A percentile compares a stretch with the other conserved stretches of the same genome.
These are phyloP conservation scores for Avicennia marina DNA, from an alignment of 257 asterid genomes.

Conservation along the genomic window DNA sequence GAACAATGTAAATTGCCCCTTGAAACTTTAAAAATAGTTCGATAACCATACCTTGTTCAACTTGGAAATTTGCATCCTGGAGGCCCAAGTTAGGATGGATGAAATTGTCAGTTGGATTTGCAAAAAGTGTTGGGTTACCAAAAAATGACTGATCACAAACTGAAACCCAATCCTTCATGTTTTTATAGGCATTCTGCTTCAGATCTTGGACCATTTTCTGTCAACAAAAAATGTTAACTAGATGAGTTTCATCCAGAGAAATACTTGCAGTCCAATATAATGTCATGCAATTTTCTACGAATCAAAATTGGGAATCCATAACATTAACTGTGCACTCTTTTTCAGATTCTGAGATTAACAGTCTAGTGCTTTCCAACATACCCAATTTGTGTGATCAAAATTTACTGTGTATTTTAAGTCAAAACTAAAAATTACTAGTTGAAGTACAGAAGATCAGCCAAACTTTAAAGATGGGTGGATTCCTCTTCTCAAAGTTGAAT, in stretches of 20 bases:
- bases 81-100: constrained; percentile 25
- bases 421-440: background rate
- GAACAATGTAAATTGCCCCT: too few species aligned
- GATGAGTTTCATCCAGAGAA: constrained; percentile 15
- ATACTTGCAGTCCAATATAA: background rate
- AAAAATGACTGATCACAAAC: constrained; percentile 32
- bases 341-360: background rate
- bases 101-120: constrained; percentile 28
- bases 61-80: constrained; percentile 30
- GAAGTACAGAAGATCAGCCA: too few species aligned
- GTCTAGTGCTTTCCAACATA: background rate
- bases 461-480: too few species aligned
- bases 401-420: too few species aligned
- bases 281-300: background rate
- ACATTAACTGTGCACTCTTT: too few species aligned
- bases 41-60: constrained; percentile 42
- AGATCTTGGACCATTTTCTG: constrained; percentile 52
- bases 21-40: background rate
- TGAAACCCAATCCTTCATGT: constrained; percentile 34
- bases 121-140: constrained; percentile 33
- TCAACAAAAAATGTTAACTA: constrained; percentile 11
- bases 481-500: background rate
- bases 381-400: background rate
- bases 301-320: background rate
- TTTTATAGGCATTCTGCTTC: constrained; percentile 47